Percentiles rank a stretch among this genome's conserved stretches.
phyloP scores from a whole-genome alignment of 2,329 filamentous ascomycete genomes.

The Emergomyces orientalis region DNA sequence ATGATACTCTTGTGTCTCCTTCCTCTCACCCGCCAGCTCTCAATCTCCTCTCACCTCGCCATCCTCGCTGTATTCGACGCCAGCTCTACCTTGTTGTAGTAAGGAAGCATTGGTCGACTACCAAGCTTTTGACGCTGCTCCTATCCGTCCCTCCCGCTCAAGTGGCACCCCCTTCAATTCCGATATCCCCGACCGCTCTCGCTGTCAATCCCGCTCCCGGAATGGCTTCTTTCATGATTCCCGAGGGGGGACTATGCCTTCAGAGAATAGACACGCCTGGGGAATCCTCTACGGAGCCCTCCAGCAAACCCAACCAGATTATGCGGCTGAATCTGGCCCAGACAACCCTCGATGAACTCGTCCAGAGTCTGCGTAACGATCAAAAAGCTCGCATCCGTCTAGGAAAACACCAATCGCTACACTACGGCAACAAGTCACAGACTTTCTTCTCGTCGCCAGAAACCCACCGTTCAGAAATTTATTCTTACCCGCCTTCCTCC shows the following conservation, averaged over 20 bases:
- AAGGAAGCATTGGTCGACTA: slow-evolving; percentile 4
- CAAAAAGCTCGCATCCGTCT: slow-evolving; percentile 38
- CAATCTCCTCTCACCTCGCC: slow-evolving; percentile 2
- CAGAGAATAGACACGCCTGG: slow-evolving; percentile 23
- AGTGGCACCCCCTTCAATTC: slow-evolving; percentile 22
- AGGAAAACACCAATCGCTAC: slow-evolving; percentile 46
- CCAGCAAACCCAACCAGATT: slow-evolving; percentile 33
- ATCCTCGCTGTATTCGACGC: background rate
- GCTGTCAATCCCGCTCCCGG: slow-evolving; percentile 8
- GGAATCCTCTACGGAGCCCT: slow-evolving; percentile 20
- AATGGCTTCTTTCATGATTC: slow-evolving; percentile 32
- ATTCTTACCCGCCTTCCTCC: slow-evolving; percentile 35
- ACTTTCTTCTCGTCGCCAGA: slow-evolving; percentile 46
- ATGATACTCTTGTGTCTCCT: slow-evolving; percentile 7
- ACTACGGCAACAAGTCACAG: slow-evolving; percentile 49
- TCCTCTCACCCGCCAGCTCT: slow-evolving; percentile 5
- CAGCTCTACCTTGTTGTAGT: slow-evolving; percentile 4
- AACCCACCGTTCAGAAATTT: slow-evolving; percentile 50
- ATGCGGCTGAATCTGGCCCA: slow-evolving; percentile 40
- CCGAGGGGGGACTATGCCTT: slow-evolving; percentile 34
- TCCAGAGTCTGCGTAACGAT: slow-evolving; percentile 35
- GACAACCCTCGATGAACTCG: slow-evolving; percentile 38
- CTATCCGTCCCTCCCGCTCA: slow-evolving; percentile 11
- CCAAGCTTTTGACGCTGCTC: slow-evolving; percentile 8
- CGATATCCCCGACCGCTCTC: slow-evolving; percentile 15